Conservation (phyloP, 768 basidiomycete species). For the Lactifluus subvellereus region DNA sequence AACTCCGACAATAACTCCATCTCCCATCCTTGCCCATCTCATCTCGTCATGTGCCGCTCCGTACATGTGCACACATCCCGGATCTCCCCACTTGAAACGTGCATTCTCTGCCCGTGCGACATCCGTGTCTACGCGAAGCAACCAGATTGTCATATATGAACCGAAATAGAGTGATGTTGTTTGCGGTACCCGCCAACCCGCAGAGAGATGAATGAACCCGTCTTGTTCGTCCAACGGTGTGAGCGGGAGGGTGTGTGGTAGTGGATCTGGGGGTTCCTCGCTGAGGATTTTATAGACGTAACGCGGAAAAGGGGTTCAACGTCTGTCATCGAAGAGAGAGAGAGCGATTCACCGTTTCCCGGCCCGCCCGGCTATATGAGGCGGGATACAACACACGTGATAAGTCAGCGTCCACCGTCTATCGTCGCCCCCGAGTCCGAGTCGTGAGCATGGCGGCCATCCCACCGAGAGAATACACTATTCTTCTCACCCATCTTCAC, state of each 20-base stretch:
- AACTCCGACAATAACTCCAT: constrained; percentile 10
- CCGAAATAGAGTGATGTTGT: constrained; percentile 39
- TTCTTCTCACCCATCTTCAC: constrained; percentile 50
- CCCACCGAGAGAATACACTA: constrained; percentile 35
- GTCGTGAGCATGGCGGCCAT: not conserved
- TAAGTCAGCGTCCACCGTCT: not conserved
- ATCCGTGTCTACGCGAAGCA: constrained; percentile 28
- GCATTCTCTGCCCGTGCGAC: constrained; percentile 23
- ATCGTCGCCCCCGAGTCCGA: no score
- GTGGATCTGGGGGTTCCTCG: constrained; percentile 29
- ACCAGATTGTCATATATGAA: constrained; percentile 25
- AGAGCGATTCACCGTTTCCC: no score
- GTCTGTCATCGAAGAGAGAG: not conserved
- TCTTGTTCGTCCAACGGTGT: constrained; percentile 33
- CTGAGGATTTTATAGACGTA: constrained; percentile 38
- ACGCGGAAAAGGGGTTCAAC: constrained; percentile 21
- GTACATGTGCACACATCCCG: constrained; percentile 24
- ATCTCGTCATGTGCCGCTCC: not conserved
- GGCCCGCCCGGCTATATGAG: not conserved
- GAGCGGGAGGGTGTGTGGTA: constrained; percentile 19
- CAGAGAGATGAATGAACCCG: constrained; percentile 46
- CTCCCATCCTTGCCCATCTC: constrained; percentile 15
- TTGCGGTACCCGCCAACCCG: constrained; percentile 33
- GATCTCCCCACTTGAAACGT: constrained; percentile 29
- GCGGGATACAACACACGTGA: no score